Evolutionary conservation across 2,329 filamentous ascomycete genomes (phyloP).

Genomic region (Paracorniculantispora psalliotae): DNA sequence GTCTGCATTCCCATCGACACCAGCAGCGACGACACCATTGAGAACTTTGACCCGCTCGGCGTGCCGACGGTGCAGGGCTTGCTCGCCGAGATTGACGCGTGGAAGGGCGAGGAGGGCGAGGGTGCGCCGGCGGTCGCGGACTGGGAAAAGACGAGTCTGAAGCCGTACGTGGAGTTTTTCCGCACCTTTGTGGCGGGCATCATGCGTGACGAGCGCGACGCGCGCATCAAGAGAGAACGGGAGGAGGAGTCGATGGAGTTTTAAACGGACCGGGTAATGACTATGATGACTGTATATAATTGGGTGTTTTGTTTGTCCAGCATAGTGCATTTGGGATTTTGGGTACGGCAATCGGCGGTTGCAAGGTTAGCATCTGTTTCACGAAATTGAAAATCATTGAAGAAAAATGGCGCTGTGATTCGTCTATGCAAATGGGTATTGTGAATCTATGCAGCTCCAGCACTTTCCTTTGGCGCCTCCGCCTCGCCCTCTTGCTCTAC

Average conservation of each 20-base stretch:
- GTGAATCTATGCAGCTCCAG: conserved; percentile 6
- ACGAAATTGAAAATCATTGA: not conserved
- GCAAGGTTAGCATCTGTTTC: not conserved
- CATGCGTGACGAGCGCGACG: conserved; percentile 67
- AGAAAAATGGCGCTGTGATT: conserved; percentile 1
- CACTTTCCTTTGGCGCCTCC: conserved; percentile 25
- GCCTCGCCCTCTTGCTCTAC: conserved; percentile 19
- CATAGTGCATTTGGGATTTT: conserved; percentile 2
- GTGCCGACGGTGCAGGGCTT: conserved; percentile 88
- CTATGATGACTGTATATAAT: conserved; percentile 16
- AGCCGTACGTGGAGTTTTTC: conserved; percentile 89
- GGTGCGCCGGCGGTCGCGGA: conserved; percentile 55
- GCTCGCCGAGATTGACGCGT: conserved; percentile 80
- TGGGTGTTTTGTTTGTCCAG: conserved; percentile 1
- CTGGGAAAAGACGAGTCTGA: conserved; percentile 96
- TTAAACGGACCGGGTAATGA: conserved; percentile 24
- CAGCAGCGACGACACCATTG: conserved; percentile 46
- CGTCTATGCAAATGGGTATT: conserved; percentile 14
- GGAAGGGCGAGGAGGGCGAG: conserved; percentile 48
- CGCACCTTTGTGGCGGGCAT: conserved; percentile 71
- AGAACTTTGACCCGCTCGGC: conserved; percentile 77
- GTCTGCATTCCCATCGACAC: conserved; percentile 95
- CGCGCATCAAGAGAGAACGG: conserved; percentile 51
- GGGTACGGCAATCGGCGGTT: not conserved
- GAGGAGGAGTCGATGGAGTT: conserved; percentile 52